phyloP scores from a whole-genome alignment of 1,139 yeast species.

The Candida neerlandica region DNA sequence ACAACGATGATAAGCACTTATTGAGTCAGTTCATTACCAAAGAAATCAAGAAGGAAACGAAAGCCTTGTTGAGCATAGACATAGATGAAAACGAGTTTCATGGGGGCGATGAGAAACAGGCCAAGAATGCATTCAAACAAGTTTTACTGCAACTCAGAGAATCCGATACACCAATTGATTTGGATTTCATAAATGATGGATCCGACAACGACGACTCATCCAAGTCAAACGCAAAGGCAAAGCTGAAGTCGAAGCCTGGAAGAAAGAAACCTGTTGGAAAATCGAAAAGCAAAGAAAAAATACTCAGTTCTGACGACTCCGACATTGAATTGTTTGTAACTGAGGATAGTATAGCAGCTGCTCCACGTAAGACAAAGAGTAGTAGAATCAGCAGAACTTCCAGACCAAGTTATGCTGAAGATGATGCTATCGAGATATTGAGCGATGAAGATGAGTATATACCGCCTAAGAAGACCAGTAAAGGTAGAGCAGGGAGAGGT shows the following conservation, averaged over 20 bases:
- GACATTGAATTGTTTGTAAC: conserved; percentile 15
- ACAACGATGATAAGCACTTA: conserved; percentile 78
- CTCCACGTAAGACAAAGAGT: neutral
- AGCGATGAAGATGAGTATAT: conserved; percentile 18
- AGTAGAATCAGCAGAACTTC: conserved; percentile 1
- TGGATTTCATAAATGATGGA: conserved; percentile 2
- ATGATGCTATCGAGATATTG: conserved; percentile 14
- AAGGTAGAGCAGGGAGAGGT: neutral
- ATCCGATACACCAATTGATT: conserved; percentile 14
- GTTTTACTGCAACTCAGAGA: conserved; percentile 28
- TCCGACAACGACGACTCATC: conserved; percentile 2
- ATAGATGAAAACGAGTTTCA: conserved; percentile 36
- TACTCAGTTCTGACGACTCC: conserved; percentile 14
- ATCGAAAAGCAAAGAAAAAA: conserved; percentile 7
- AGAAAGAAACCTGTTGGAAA: conserved; percentile 4
- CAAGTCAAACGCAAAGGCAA: conserved; percentile 7
- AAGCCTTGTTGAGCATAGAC: conserved; percentile 51
- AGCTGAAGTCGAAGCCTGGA: no score
- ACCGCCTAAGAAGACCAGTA: conserved; percentile 8
- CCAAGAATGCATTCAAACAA: conserved; percentile 32
- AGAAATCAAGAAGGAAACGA: conserved; percentile 65
- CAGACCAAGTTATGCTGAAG: conserved; percentile 10
- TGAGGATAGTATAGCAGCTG: neutral
- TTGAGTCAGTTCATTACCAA: conserved; percentile 68
- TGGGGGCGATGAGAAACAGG: conserved; percentile 30